Evolutionary conservation across 2,329 filamentous ascomycete genomes (phyloP).

Genomic region (Leptodontidium sp.): DNA sequence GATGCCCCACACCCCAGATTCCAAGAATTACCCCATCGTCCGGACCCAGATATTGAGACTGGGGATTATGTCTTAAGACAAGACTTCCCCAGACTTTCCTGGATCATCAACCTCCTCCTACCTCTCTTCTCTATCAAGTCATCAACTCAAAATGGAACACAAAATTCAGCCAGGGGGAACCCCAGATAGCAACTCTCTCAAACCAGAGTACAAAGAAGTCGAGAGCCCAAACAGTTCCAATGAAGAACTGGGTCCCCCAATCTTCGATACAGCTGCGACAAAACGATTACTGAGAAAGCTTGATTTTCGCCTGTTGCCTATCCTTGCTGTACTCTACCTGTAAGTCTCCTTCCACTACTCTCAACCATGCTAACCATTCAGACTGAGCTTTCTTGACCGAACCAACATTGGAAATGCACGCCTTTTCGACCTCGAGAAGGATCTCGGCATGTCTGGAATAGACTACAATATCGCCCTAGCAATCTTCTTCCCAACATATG

Average conservation of each 20-base stretch:
- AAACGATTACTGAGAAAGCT: slow-evolving; percentile 42
- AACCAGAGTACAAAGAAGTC: slow-evolving; percentile 7
- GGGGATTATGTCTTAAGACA: not conserved
- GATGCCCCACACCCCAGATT: slow-evolving; percentile 2
- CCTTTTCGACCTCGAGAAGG: slow-evolving; percentile 45
- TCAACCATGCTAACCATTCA: slow-evolving; percentile 17
- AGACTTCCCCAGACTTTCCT: not conserved
- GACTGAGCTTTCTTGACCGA: slow-evolving; percentile 45
- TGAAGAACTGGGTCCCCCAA: not conserved
- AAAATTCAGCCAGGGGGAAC: not conserved
- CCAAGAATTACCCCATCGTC: slow-evolving; percentile 15
- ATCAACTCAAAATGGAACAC: not conserved
- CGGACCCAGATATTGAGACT: not conserved
- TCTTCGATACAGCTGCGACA: slow-evolving; percentile 17
- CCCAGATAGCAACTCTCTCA: slow-evolving; percentile 8
- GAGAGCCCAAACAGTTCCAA: not conserved
- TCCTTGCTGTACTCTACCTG: slow-evolving; percentile 60
- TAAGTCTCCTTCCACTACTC: slow-evolving; percentile 42
- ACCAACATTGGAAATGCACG: slow-evolving; percentile 47
- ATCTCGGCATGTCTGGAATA: slow-evolving; percentile 41
- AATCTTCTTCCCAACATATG: slow-evolving; percentile 45
- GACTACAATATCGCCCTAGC: slow-evolving; percentile 48
- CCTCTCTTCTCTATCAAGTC: not conserved
- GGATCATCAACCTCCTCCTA: not conserved
- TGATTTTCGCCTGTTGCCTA: slow-evolving; percentile 47